These are phyloP conservation scores for Aspergillus latus DNA, from an alignment of 2,329 filamentous ascomycete species.

Conservation along the genomic window DNA sequence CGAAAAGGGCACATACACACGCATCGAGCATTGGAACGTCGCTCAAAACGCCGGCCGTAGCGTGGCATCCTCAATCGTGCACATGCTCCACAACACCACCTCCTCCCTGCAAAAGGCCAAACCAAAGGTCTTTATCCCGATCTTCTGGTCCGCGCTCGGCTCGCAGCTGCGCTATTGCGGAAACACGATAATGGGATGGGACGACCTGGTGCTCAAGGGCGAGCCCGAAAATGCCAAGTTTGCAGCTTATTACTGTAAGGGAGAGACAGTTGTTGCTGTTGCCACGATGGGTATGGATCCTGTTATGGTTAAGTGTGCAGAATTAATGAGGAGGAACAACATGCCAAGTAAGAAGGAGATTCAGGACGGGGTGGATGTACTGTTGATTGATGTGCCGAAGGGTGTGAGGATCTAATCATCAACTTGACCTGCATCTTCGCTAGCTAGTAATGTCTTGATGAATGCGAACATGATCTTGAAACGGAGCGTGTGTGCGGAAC, in stretches of 20 bases:
- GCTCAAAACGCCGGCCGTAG: constrained; percentile 87
- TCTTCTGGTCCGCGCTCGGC: constrained; percentile 95
- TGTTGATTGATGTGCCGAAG: constrained; percentile 33
- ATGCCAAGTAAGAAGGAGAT: constrained; percentile 84
- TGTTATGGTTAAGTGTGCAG: constrained; percentile 75
- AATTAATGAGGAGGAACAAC: constrained; percentile 77
- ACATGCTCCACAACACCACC: constrained; percentile 45
- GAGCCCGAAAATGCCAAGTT: constrained; percentile 77
- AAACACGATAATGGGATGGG: constrained; percentile 77
- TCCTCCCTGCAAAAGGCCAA: constrained; percentile 43
- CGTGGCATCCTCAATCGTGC: constrained; percentile 74
- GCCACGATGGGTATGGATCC: constrained; percentile 90
- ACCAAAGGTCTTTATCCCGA: constrained; percentile 76
- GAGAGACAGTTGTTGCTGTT: constrained; percentile 83
- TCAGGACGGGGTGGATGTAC: constrained; percentile 50
- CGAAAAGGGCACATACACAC: constrained; percentile 60
- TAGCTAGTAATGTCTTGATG: neutral
- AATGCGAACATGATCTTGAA: neutral
- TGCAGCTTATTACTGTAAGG: constrained; percentile 83
- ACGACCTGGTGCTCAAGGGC: constrained; percentile 79
- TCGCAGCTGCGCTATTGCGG: constrained; percentile 91
- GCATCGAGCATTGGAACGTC: constrained; percentile 99
- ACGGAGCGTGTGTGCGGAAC: neutral
- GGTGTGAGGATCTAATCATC: constrained; percentile 21
- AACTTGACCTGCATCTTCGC: too few species aligned